Evolutionary conservation across 176 grass and related monocot genomes (phyloP), one percentile per base, ranked within the genome.

Genomic region (Oropetium thomaeum): DNA sequence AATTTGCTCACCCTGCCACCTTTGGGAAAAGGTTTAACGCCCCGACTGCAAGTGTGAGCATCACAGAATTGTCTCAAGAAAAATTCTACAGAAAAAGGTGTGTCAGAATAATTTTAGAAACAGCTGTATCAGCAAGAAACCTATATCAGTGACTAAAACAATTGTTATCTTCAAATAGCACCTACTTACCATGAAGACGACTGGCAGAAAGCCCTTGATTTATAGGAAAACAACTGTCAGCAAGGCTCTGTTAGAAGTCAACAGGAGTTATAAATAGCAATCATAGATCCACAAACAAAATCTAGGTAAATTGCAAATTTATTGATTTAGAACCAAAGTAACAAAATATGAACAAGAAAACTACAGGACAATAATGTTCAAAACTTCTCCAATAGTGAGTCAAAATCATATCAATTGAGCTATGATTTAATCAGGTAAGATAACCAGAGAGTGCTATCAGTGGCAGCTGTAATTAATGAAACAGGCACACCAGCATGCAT

Each of bases 21-120:
- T 81, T 88, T 85, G 35, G 95, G 90, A 58, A 98, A 98, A 71
- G 95, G 91, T 89, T 94, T 88, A 42, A 62, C 44, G 5, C 71
- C 71, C 25, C 82, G 64, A 58, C 49, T 86, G 82, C 95, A 98
- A 58, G 81, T 88, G 28, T 98, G 95, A 86, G 95, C 86, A 79
- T 98, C 91, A 74, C 95, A 98, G 75, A 98, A 98, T 69, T 98
- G 91, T 43, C 34, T 88, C 86, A 98, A 82, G 86, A 98, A 94
- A 89, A 98, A 86, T 80, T 94, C 95, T 98, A 81, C 60, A 79
- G 73, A 57, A 78, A n/a, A 48, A 76, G 42, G 2, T 11, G 41
- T 20, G 16, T 76, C 12, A 73, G 71, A 97, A 89, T 87, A 91
- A 82, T 67, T 97, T 82, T 89, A 80, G 34, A 76, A 70, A 61